Percentiles rank a stretch among this genome's conserved stretches.
Conservation (phyloP, 1,284 basidiomycete genomes). For the Trametes sp. region DNA sequence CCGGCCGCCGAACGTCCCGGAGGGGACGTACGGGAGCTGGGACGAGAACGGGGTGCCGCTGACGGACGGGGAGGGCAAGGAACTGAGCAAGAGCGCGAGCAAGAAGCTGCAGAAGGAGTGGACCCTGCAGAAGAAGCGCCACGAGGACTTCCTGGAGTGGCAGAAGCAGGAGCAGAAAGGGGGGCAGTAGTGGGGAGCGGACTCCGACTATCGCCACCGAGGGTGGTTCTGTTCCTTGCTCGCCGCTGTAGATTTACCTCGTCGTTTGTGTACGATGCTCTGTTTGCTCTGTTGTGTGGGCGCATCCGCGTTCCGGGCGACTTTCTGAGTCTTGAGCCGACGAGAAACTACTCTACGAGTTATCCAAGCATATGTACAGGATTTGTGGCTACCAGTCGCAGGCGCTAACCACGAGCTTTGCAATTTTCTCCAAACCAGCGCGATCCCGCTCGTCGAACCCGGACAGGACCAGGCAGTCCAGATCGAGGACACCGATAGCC, state of each 20-base stretch:
- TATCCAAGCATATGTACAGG: background rate
- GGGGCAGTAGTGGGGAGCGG: slow-evolving; percentile 9
- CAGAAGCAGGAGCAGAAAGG: slow-evolving; percentile 47
- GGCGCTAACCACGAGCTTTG: slow-evolving; percentile 60
- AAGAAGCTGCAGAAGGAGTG: slow-evolving; percentile 89
- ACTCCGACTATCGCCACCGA: background rate
- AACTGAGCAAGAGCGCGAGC: slow-evolving; percentile 81
- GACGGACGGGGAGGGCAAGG: slow-evolving; percentile 84
- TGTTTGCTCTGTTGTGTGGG: background rate
- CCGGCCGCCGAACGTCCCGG: slow-evolving; percentile 79
- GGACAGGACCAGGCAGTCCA: slow-evolving; percentile 78
- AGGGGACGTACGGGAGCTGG: slow-evolving; percentile 80
- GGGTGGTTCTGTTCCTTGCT: slow-evolving; percentile 4
- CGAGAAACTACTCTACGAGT: background rate
- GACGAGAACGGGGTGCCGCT: slow-evolving; percentile 87
- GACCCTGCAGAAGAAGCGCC: slow-evolving; percentile 79
- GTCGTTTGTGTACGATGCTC: background rate
- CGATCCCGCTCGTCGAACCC: slow-evolving; percentile 83
- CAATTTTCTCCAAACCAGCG: slow-evolving; percentile 75
- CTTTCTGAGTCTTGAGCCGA: background rate
- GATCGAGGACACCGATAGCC: slow-evolving; percentile 81
- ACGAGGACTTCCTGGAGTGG: slow-evolving; percentile 79
- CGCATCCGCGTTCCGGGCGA: background rate
- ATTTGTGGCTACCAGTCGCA: slow-evolving; percentile 58
- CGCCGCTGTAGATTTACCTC: slow-evolving; percentile 3